Base-by-base conservation (phyloP, 2,329 filamentous ascomycete species). In the Pestalotiopsis sp. region DNA sequence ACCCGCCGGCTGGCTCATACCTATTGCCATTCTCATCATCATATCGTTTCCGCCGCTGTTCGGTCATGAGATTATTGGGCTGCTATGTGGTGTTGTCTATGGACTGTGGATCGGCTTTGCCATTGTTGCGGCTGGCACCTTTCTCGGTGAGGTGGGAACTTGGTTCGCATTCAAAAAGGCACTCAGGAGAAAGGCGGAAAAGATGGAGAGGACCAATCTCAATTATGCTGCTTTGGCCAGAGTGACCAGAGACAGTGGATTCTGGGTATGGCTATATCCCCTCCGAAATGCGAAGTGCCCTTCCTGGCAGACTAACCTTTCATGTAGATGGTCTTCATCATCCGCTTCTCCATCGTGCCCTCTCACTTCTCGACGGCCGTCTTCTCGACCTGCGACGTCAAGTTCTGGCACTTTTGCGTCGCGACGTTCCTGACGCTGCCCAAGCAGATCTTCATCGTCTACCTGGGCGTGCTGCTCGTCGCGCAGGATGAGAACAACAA, bases 311-410 rank as follows among this genome's bases (percentile, higher is more conserved):
- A 39, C 61, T 71, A 63, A 69, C 69, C 23, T 63, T 60, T 20
- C 45, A 17, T 59, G 12, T 9, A 80, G 79, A 78, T 82, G 61
- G 77, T 82, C 25, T 77, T 82, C 64, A 72, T 82, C 17, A 80
- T 82, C 64, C 80, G 81, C 36, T 79, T 82, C 65, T 81, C 80
- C 58, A 74, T 81, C 45, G 78, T 82, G 36, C 81, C 81, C 14
- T 79, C 79, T 12, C 81, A 83, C 71, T 79, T 83, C 72, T 80
- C 79, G 4, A 82, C 81, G 1, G 81, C 81, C n/a, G 79, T 83
- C 36, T 82, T 83, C 69, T 79, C 81, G 11, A 81, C 80, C 36
- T 82, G 80, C 74, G 78, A 81, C 67, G 79, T 83, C 49, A 79
- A 77, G 61, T 83, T 83, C 73, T 81, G 80, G 79, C 72, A 77